A percentile compares a stretch with the other conserved stretches of the same genome.
These are phyloP conservation scores for Yarrowia bubula DNA, from an alignment of 805 yeast species.

Conservation along the genomic window DNA sequence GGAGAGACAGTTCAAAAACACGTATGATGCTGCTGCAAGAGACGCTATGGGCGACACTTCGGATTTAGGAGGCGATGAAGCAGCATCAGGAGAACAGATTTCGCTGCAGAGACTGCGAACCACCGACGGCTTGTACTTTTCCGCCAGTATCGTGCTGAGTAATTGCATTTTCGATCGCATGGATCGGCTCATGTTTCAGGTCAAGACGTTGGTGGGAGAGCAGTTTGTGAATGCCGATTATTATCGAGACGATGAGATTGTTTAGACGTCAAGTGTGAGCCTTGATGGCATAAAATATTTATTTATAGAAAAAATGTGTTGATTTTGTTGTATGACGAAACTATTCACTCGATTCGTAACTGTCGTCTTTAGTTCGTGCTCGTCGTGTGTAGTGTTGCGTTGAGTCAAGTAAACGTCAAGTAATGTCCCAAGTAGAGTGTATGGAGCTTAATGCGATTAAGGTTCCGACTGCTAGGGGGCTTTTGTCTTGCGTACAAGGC, in stretches of 20 bases:
- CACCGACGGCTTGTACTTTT: conserved; percentile 34
- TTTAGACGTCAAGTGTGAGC: too few relatives aligned
- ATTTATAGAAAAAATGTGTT: too few relatives aligned
- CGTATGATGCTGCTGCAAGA: not conserved
- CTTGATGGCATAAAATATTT: too few relatives aligned
- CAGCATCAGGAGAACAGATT: not conserved
- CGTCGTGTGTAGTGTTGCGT: too few relatives aligned
- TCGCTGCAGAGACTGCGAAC: conserved; percentile 23
- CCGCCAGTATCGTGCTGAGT: conserved; percentile 34
- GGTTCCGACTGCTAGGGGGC: too few relatives aligned
- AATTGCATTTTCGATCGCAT: conserved; percentile 38
- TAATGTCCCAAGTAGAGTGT: too few relatives aligned
- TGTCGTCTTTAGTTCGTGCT: too few relatives aligned
- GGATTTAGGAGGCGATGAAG: not conserved
- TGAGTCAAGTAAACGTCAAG: too few relatives aligned
- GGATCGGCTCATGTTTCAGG: conserved; percentile 37
- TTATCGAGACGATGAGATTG: conserved; percentile 15
- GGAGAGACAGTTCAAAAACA: not conserved
- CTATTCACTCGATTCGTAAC: too few relatives aligned
- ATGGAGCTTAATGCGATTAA: too few relatives aligned
- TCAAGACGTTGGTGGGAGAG: conserved; percentile 41
- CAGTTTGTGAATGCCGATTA: conserved; percentile 34
- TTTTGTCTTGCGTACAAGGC: too few relatives aligned
- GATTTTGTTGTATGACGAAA: too few relatives aligned
- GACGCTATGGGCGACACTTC: not conserved